Evolutionary conservation across 2,329 filamentous ascomycete genomes (phyloP).

Genomic region (Aspergillus unguis): DNA sequence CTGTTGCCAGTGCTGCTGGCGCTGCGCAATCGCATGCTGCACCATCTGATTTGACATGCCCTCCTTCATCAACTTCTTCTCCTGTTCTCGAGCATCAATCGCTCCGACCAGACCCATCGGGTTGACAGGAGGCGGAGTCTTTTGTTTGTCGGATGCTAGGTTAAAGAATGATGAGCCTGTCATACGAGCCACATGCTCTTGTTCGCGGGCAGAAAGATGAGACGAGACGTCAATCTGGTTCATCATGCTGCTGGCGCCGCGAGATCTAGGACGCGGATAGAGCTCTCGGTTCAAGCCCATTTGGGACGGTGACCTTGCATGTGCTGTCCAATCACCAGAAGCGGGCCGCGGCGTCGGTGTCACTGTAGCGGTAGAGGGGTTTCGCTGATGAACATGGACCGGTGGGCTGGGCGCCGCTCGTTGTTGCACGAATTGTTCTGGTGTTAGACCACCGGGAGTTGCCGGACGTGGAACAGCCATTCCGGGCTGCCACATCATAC

Average conservation of each 20-base stretch:
- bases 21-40: constrained; percentile 68
- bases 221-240: constrained; percentile 51
- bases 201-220: constrained; percentile 78
- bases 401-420: constrained; percentile 61
- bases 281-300: constrained; percentile 25
- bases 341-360: constrained; percentile 33
- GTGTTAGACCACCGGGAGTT: constrained; percentile 59
- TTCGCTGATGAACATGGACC: constrained; percentile 59
- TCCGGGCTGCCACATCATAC: constrained; percentile 75
- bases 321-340: constrained; percentile 40
- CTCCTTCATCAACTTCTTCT: constrained; percentile 68
- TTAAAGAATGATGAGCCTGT: constrained; percentile 74
- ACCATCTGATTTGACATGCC: constrained; percentile 68
- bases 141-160: constrained; percentile 56
- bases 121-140: constrained; percentile 46
- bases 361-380: constrained; percentile 50
- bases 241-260: constrained; percentile 54
- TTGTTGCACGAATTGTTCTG: constrained; percentile 82
- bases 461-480: constrained; percentile 49
- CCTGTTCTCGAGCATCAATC: constrained; percentile 75
- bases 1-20: constrained; percentile 56
- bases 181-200: constrained; percentile 79
- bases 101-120: constrained; percentile 69
- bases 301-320: constrained; percentile 33
- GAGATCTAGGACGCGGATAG: constrained; percentile 47